These are phyloP conservation scores for Echinosophora koreensis DNA, from an alignment of 306 rosid genomes.

Conservation along the genomic window DNA sequence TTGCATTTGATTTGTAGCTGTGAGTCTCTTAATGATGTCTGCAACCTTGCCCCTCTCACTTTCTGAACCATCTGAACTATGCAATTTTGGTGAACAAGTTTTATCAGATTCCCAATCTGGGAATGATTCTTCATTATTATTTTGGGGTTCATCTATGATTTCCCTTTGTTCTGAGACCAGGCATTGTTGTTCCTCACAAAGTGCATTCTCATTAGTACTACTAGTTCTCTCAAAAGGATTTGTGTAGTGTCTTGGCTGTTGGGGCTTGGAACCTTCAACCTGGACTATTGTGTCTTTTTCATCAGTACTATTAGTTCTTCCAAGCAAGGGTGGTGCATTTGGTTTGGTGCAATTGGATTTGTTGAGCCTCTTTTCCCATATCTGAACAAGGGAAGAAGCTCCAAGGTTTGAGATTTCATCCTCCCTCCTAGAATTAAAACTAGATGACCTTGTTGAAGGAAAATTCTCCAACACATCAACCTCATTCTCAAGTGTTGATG, in stretches of 20 bases:
- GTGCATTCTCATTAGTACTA: constrained; percentile 43
- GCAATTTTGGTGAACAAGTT: constrained; percentile 44
- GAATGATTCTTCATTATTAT: constrained; percentile 41
- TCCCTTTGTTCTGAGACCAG: constrained; percentile 49
- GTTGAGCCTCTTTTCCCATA: constrained; percentile 86
- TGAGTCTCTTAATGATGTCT: constrained; percentile 66
- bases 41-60: constrained; percentile 63
- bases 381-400: constrained; percentile 82
- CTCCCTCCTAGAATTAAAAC: constrained; percentile 36
- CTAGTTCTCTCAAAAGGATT: constrained; percentile 19
- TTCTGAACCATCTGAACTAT: constrained; percentile 50
- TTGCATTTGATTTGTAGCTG: constrained; percentile 50
- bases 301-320: constrained; percentile 8
- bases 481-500: constrained; percentile 39
- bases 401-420: constrained; percentile 53
- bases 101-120: constrained; percentile 51
- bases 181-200: constrained; percentile 40
- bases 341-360: constrained; percentile 41
- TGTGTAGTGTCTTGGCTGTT: too few relatives aligned
- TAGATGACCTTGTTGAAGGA: constrained; percentile 36
- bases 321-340: not conserved
- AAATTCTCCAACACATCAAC: constrained; percentile 37
- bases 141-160: constrained; percentile 42
- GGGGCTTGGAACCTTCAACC: too few relatives aligned
- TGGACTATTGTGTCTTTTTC: not conserved